phyloP scores from a whole-genome alignment of 805 yeast species.

The Kodamaea fukazawae region DNA sequence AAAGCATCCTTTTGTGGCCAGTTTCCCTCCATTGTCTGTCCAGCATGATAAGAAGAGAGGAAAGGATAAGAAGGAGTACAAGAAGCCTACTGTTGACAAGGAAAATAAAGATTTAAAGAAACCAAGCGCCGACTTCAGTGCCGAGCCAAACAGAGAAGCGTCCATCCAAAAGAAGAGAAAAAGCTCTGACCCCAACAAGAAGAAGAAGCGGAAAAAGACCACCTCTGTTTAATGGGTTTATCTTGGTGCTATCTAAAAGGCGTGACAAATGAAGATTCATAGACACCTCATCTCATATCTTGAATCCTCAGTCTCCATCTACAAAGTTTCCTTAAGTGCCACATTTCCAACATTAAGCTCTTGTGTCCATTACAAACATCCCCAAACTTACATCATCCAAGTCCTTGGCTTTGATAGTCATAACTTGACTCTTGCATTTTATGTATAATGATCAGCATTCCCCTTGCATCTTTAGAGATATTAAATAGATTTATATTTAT shows the following conservation, averaged over 20 bases:
- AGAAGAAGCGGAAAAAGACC: conserved; percentile 9
- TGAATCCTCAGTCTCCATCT: too few relatives aligned
- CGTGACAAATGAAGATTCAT: too few relatives aligned
- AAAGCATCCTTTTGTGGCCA: conserved; percentile 28
- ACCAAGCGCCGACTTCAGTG: too few relatives aligned
- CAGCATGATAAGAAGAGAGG: conserved; percentile 19
- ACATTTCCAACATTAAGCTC: too few relatives aligned
- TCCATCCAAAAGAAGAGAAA: conserved; percentile 5
- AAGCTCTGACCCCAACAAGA: conserved; percentile 5
- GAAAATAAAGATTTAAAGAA: too few relatives aligned
- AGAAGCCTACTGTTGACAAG: not conserved
- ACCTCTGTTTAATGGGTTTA: too few relatives aligned
- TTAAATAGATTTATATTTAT: conserved; percentile 1
- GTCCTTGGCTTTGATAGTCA: not conserved
- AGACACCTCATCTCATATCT: too few relatives aligned
- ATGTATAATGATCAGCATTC: not conserved
- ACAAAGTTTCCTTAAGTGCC: too few relatives aligned
- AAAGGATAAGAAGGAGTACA: conserved; percentile 5
- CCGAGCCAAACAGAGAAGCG: conserved; percentile 1
- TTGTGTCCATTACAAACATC: too few relatives aligned
- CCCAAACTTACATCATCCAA: too few relatives aligned
- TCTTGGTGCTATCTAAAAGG: too few relatives aligned
- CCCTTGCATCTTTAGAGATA: not conserved
- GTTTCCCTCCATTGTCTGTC: conserved; percentile 40
- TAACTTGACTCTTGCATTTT: not conserved